phyloP scores from a whole-genome alignment of 1,139 yeast genomes.

The Casaregolazyma lundiana region DNA sequence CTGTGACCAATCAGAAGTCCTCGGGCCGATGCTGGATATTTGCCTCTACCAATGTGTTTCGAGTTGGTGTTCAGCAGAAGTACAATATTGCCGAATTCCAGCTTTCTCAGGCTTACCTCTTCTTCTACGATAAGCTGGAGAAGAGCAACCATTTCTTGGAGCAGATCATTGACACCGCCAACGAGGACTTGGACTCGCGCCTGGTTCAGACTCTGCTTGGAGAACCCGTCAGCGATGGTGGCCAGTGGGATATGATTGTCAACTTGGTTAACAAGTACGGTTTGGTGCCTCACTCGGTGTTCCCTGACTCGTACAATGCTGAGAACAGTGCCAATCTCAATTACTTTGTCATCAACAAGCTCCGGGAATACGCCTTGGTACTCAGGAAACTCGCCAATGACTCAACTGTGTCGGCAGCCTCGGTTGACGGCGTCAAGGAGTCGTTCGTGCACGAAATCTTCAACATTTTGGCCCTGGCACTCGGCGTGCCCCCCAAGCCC shows the following conservation, averaged over 20 bases:
- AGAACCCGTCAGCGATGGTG: conserved; percentile 61
- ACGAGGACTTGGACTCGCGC: conserved; percentile 53
- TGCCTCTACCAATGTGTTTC: conserved; percentile 59
- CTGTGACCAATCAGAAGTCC: conserved; percentile 54
- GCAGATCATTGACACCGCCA: conserved; percentile 51
- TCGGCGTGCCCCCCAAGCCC: conserved; percentile 63
- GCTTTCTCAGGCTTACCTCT: conserved; percentile 66
- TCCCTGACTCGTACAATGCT: conserved; percentile 60
- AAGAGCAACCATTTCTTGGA: conserved; percentile 55
- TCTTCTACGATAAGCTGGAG: conserved; percentile 71
- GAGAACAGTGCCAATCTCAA: conserved; percentile 46
- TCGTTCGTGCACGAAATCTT: conserved; percentile 51
- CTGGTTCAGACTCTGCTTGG: conserved; percentile 45
- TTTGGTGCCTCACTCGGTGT: conserved; percentile 53
- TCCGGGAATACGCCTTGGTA: conserved; percentile 57
- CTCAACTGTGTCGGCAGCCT: conserved; percentile 27
- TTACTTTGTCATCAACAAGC: conserved; percentile 51
- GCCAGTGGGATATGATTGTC: conserved; percentile 70
- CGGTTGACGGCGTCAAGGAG: conserved; percentile 39
- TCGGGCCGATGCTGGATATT: conserved; percentile 69
- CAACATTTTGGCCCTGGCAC: conserved; percentile 49
- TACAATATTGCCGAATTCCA: conserved; percentile 65
- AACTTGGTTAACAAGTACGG: conserved; percentile 61
- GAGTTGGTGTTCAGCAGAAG: conserved; percentile 50
- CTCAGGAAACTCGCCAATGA: conserved; percentile 39